Conservation (phyloP, 208 protist genomes). For the Leishmania gerbilli region DNA sequence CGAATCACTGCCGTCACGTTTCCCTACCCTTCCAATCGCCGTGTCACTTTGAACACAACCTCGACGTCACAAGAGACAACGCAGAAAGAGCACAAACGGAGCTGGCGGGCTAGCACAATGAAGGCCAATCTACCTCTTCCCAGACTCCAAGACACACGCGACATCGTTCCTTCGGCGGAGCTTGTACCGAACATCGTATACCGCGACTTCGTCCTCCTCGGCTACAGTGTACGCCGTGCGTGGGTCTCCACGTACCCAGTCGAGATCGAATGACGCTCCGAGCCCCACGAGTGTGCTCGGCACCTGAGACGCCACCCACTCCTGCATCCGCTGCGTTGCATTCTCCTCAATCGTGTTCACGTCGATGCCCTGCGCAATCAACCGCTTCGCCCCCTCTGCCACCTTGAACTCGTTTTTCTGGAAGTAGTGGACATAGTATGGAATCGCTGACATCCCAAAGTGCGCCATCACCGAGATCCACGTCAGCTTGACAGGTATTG, state of each 20-base stretch:
- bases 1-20: too few species aligned
- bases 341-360: neutral
- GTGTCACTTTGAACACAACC: too few species aligned
- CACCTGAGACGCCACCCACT: neutral
- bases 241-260: neutral
- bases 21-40: too few species aligned
- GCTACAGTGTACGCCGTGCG: neutral
- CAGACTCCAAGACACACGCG: neutral
- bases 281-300: neutral
- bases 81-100: neutral
- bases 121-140: neutral
- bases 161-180: neutral
- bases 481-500: neutral
- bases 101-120: neutral
- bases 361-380: neutral
- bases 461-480: neutral
- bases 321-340: neutral
- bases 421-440: conserved; percentile 3
- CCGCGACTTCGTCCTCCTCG: conserved; percentile 3
- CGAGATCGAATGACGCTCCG: neutral
- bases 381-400: neutral
- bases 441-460: conserved; percentile 1
- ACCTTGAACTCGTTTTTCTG: neutral
- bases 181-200: conserved; percentile 1
- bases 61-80: neutral